Evolutionary conservation across 495 filamentous ascomycete genomes (phyloP).

Genomic region (Trypethelium eluteriae): DNA sequence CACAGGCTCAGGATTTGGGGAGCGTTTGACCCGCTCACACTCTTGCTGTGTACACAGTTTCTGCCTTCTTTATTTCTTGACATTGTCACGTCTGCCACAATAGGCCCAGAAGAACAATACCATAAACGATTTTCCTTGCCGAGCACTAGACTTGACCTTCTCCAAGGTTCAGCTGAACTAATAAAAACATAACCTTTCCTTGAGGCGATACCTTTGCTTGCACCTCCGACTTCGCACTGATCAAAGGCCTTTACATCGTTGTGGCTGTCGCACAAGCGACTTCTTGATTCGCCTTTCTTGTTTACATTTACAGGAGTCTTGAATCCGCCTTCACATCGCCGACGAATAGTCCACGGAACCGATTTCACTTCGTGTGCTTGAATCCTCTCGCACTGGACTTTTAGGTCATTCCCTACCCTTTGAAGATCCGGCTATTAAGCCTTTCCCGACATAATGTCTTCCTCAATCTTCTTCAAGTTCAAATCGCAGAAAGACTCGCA

Average conservation of each 20-base stretch:
- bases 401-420: background rate
- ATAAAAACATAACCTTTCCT: background rate
- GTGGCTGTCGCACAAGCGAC: background rate
- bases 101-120: conserved; percentile 11
- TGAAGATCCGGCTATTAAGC: background rate
- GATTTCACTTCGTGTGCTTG: background rate
- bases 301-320: background rate
- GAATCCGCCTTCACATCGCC: background rate
- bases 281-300: background rate
- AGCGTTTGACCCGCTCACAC: background rate
- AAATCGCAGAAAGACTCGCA: conserved; percentile 96
- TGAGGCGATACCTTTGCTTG: background rate
- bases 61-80: conserved; percentile 5
- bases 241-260: background rate
- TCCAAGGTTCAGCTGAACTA: background rate
- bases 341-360: background rate
- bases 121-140: conserved; percentile 9
- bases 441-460: conserved; percentile 62
- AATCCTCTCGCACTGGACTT: background rate
- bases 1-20: conserved; percentile 8
- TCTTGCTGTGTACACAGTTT: conserved; percentile 12
- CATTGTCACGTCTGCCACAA: background rate
- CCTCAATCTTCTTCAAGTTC: conserved; percentile 99
- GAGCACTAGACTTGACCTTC: background rate
- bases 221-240: conserved; percentile 1